A percentile compares a stretch with the other conserved stretches of the same genome.
These are phyloP conservation scores for Fusarium citri DNA, from an alignment of 2,329 filamentous ascomycete genomes.

Conservation along the genomic window DNA sequence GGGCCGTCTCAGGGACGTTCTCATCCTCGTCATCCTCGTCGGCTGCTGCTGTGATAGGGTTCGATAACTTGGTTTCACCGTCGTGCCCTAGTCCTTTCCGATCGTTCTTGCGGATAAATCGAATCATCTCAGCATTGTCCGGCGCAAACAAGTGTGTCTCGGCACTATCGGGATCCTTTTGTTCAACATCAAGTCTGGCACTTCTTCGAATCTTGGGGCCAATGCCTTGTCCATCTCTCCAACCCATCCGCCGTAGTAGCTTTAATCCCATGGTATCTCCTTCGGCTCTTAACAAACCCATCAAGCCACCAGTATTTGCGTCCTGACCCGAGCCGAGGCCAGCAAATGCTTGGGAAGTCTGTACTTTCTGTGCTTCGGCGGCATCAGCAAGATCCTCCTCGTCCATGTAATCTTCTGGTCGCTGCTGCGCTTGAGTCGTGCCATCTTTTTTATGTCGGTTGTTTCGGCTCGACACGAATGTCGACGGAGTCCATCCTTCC, in stretches of 20 bases:
- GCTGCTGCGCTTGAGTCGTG: conserved; percentile 67
- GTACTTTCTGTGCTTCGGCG: conserved; percentile 79
- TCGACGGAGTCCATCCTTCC: conserved; percentile 94
- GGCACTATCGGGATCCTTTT: conserved; percentile 52
- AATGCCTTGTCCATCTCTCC: conserved; percentile 93
- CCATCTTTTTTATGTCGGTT: conserved; percentile 81
- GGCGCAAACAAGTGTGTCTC: conserved; percentile 84
- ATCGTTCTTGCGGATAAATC: conserved; percentile 73
- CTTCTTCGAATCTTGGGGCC: conserved; percentile 84
- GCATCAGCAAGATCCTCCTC: conserved; percentile 93
- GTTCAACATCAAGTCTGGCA: conserved; percentile 71
- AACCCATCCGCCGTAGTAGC: conserved; percentile 91
- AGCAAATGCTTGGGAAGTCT: conserved; percentile 79
- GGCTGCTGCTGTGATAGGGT: conserved; percentile 38
- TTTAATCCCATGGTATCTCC: conserved; percentile 90
- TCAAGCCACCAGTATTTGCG: conserved; percentile 64
- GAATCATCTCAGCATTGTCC: conserved; percentile 78
- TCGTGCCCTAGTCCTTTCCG: conserved; percentile 77
- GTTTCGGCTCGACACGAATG: conserved; percentile 89
- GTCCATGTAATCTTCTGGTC: conserved; percentile 94
- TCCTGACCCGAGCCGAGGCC: conserved; percentile 77
- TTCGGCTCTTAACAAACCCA: conserved; percentile 76
- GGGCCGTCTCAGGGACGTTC: conserved; percentile 32
- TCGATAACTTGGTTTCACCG: conserved; percentile 66
- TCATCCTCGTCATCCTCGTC: conserved; percentile 59